phyloP scores from a whole-genome alignment of 2,329 filamentous ascomycete species.

The Exophiala aquamarina region DNA sequence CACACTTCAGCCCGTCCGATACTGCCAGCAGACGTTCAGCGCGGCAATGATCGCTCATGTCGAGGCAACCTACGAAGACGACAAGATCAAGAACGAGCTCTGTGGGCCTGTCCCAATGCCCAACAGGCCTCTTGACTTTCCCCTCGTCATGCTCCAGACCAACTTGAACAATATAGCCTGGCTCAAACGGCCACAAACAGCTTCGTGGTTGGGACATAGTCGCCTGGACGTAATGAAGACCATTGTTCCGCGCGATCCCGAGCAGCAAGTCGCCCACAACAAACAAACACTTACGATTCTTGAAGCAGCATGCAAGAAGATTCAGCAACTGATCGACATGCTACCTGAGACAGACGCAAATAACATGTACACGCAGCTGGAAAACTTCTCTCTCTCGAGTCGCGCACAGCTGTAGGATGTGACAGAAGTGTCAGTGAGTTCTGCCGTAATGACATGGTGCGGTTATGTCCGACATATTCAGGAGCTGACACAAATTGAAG shows the following conservation, averaged over 20 bases:
- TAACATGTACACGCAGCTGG: slow-evolving; percentile 3
- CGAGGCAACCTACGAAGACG: slow-evolving; percentile 11
- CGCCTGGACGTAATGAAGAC: neutral
- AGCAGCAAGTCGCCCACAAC: neutral
- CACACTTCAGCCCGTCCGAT: slow-evolving; percentile 9
- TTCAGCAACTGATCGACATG: slow-evolving; percentile 3
- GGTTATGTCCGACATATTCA: too few species aligned
- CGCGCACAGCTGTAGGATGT: too few species aligned
- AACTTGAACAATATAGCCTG: slow-evolving; percentile 6
- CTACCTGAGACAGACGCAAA: slow-evolving; percentile 2
- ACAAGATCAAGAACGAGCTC: slow-evolving; percentile 10
- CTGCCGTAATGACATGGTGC: too few species aligned
- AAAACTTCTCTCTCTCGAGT: neutral
- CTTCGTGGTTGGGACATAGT: neutral
- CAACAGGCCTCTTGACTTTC: slow-evolving; percentile 1
- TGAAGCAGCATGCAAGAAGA: slow-evolving; percentile 5
- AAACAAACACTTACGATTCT: neutral
- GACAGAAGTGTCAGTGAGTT: too few species aligned
- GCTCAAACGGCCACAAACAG: slow-evolving; percentile 6
- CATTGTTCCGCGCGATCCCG: too few species aligned
- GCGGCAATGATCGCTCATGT: slow-evolving; percentile 9
- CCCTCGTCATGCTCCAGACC: slow-evolving; percentile 6
- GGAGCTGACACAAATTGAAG: too few species aligned
- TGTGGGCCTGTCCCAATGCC: slow-evolving; percentile 6
- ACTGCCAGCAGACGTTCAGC: slow-evolving; percentile 11